A percentile compares a stretch with the other conserved stretches of the same genome.
Evolutionary conservation across 352 stramenopile species (phyloP).

Genomic region (Phytophthora hibernalis): DNA sequence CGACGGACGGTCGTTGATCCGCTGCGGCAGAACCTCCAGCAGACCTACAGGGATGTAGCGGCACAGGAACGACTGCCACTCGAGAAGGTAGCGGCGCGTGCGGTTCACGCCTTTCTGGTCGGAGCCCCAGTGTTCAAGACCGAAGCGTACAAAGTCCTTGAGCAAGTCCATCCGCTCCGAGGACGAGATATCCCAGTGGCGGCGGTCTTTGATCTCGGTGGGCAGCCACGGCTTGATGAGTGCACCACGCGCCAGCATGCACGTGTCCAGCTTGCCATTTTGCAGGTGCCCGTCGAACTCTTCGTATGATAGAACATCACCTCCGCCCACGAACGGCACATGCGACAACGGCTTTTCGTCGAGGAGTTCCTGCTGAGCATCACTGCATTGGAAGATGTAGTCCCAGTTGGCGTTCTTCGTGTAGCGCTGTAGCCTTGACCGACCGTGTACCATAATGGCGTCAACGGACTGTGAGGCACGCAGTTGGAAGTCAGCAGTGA

Average conservation of each 20-base stretch:
- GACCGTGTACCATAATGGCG: conserved; percentile 94
- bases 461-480: conserved; percentile 70
- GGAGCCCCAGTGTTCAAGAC: conserved; percentile 98
- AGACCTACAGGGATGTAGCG: conserved; percentile 98
- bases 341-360: conserved; percentile 22
- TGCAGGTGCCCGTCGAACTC: conserved; percentile 87
- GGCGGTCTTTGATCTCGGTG: conserved; percentile 98
- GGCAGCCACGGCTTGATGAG: conserved; percentile 99
- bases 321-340: conserved; percentile 94
- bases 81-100: conserved; percentile 97
- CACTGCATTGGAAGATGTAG: conserved; percentile 94
- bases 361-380: conserved; percentile 42
- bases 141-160: conserved; percentile 97
- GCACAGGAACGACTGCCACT: conserved; percentile 99
- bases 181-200: conserved; percentile 97
- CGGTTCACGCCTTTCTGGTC: conserved; percentile 98
- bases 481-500: conserved; percentile 76
- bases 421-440: conserved; percentile 97
- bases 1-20: conserved; percentile 97
- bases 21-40: conserved; percentile 95
- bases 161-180: conserved; percentile 97
- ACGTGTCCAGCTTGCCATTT: conserved; percentile 88
- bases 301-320: conserved; percentile 87
- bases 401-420: conserved; percentile 98
- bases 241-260: conserved; percentile 92